Percentiles rank a stretch among this genome's conserved stretches.
phyloP scores from a whole-genome alignment of 768 basidiomycete genomes.

The Amanita muscaria region DNA sequence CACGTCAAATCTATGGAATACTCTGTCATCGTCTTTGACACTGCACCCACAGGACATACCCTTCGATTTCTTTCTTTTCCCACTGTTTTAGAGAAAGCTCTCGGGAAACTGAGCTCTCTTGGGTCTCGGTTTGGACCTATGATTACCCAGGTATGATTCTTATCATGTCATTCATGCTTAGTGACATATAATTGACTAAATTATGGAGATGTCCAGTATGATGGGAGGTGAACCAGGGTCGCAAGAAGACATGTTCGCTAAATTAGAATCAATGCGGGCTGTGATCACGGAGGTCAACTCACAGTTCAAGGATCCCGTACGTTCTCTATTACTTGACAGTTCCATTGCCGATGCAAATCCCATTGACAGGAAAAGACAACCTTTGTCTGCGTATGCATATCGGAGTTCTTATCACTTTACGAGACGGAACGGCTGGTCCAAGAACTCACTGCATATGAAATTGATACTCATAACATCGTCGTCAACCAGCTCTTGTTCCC shows the following conservation, averaged over 20 bases:
- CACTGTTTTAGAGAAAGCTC: constrained; percentile 91
- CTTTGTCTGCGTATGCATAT: constrained; percentile 97
- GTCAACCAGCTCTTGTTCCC: constrained; percentile 97
- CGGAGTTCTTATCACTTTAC: constrained; percentile 95
- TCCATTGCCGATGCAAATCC: not conserved
- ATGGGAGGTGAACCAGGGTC: constrained; percentile 88
- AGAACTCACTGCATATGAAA: constrained; percentile 88
- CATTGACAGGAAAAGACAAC: constrained; percentile 85
- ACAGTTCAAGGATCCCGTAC: constrained; percentile 96
- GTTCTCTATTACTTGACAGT: constrained; percentile 20
- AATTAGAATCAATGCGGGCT: constrained; percentile 92
- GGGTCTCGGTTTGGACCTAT: constrained; percentile 95
- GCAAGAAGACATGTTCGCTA: constrained; percentile 98
- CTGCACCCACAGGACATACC: constrained; percentile 97
- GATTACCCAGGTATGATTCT: constrained; percentile 62
- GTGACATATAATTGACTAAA: not conserved
- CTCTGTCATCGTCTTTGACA: constrained; percentile 99
- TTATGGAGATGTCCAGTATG: constrained; percentile 79
- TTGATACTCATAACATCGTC: constrained; percentile 98
- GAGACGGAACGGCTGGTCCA: constrained; percentile 98
- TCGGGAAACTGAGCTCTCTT: constrained; percentile 90
- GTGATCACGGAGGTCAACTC: constrained; percentile 98
- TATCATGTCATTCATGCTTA: not conserved
- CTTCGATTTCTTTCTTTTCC: constrained; percentile 99
- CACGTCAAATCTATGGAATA: constrained; percentile 99